Evolutionary conservation across 2,329 filamentous ascomycete genomes (phyloP).

Genomic region (Aspergillus piperis): DNA sequence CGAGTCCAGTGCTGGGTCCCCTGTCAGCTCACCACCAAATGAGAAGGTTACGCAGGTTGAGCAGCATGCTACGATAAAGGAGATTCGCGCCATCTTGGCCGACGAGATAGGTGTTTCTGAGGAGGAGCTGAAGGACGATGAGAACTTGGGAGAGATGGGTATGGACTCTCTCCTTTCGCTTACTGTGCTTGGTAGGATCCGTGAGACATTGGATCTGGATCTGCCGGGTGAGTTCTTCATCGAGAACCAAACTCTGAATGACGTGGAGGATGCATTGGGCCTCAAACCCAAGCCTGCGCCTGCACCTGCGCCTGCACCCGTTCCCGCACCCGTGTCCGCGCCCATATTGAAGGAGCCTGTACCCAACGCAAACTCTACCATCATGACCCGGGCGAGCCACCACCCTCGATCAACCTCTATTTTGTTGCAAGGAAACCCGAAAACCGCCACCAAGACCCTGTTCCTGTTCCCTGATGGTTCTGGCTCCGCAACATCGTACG

Average conservation of each 20-base stretch:
- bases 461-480: slow-evolving; percentile 51
- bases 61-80: slow-evolving; percentile 39
- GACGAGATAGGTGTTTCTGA: slow-evolving; percentile 48
- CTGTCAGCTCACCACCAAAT: slow-evolving; percentile 29
- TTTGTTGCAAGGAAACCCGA: slow-evolving; percentile 46
- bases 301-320: slow-evolving; percentile 13
- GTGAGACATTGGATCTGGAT: slow-evolving; percentile 46
- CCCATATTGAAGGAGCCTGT: slow-evolving; percentile 27
- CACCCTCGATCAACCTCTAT: slow-evolving; percentile 46
- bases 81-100: slow-evolving; percentile 44
- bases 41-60: slow-evolving; percentile 28
- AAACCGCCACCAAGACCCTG: slow-evolving; percentile 43
- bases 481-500: slow-evolving; percentile 50
- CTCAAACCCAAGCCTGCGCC: slow-evolving; percentile 38
- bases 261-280: slow-evolving; percentile 41
- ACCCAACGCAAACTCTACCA: slow-evolving; percentile 21
- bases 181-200: slow-evolving; percentile 48
- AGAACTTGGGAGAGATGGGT: slow-evolving; percentile 46
- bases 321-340: slow-evolving; percentile 13
- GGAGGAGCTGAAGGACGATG: slow-evolving; percentile 42
- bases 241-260: slow-evolving; percentile 45
- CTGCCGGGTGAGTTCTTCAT: slow-evolving; percentile 48
- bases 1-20: slow-evolving; percentile 36
- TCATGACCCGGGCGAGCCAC: slow-evolving; percentile 16
- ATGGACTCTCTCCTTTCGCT: slow-evolving; percentile 51